Evolutionary conservation across 2,329 filamentous ascomycete species (phyloP), one percentile per base, ranked within the genome.

Genomic region (Alternaria hordeiaustralica): DNA sequence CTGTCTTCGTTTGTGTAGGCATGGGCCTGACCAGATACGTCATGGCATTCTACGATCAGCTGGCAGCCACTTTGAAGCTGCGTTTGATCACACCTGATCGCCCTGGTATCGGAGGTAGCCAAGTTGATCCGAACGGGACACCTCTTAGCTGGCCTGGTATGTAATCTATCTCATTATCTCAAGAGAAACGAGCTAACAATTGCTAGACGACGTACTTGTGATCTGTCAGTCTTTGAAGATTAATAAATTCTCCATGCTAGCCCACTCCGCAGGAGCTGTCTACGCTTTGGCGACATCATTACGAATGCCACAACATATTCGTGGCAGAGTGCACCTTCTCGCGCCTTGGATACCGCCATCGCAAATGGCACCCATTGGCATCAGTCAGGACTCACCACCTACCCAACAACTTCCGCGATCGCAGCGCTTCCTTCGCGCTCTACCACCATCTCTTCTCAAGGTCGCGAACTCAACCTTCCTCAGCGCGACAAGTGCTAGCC

Each of bases 21-120:
- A 99, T 99, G 96, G 96, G 96, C 0, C 81, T 99, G 73, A 99
- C 96, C 11, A 88, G 96, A 80, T 99, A 96, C 77, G 92, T 99
- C 63, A 97, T 93, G 64, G 94, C 94, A 0, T 99, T 99, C 78
- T 99, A 98, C 76, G 96, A 99, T 78, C 96, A 99, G 79, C 84
- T 99, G 57, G 96, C 96, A 3, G 83, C 92, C 74, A 97, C 94
- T 1, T 83, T 99, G 63, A 96, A 93, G 78, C 82, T 99, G 60
- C 89, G 96, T 20, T 85, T 99, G 55, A 97, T 99, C 69, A 98
- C 96, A 0, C 92, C 95, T 6, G 96, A 99, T 79, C 89, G 96
- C 57, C 96, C 96, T 58, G 96, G 96, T 25, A 93, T 99, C 15
- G 96, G 96, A 51, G 94, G 93, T 74, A 97, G 95, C 76, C 94